These are phyloP conservation scores for Claviceps purpurea DNA, from an alignment of 2,329 filamentous ascomycete genomes.

Conservation along the genomic window DNA sequence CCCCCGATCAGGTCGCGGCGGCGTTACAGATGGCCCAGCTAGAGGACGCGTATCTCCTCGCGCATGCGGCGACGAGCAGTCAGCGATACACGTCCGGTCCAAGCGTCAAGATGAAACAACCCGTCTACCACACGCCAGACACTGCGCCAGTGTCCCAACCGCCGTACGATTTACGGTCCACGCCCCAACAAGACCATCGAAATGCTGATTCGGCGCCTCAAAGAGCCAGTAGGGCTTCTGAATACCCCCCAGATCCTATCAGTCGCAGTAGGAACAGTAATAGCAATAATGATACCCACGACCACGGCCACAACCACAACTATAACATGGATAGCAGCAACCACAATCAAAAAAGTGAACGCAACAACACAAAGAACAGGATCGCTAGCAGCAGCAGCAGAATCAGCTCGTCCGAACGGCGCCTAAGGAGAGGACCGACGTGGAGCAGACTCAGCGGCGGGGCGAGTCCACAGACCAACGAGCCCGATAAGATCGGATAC, in stretches of 20 bases:
- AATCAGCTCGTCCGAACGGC: background rate
- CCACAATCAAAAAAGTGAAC: background rate
- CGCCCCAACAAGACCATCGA: constrained; percentile 21
- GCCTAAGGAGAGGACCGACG: background rate
- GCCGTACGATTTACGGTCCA: constrained; percentile 13
- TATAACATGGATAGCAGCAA: background rate
- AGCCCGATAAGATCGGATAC: constrained; percentile 13
- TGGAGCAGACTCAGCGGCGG: constrained; percentile 5
- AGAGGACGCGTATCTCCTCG: constrained; percentile 4
- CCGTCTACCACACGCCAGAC: constrained; percentile 10
- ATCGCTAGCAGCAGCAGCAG: background rate
- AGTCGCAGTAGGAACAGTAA: background rate
- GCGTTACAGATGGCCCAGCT: constrained; percentile 3
- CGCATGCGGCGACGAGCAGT: constrained; percentile 5
- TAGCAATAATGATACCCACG: background rate
- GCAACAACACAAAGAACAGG: background rate
- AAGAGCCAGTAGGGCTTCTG: constrained; percentile 2
- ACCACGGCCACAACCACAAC: background rate
- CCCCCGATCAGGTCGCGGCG: background rate
- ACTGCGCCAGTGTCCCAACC: constrained; percentile 18
- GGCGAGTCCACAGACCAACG: constrained; percentile 3
- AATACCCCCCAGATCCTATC: constrained; percentile 2
- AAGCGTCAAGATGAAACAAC: constrained; percentile 12
- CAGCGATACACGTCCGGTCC: constrained; percentile 15
- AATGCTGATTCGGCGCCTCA: background rate